Base-by-base conservation (phyloP, 306 rosid genomes). In the Begonia fuchsioides region DNA sequence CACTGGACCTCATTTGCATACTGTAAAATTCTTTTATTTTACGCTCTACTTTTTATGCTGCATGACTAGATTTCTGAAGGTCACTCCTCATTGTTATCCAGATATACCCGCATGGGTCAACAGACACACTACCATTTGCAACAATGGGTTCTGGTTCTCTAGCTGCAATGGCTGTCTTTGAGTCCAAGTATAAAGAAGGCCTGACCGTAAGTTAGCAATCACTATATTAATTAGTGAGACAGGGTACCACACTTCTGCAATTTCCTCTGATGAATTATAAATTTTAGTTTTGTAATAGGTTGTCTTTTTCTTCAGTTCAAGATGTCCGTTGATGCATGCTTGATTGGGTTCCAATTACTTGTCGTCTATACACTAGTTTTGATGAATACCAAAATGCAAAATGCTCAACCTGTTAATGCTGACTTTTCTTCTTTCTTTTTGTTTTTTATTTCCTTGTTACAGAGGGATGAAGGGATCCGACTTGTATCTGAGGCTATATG, bases 1-100 rank as follows among this genome's bases (percentile, higher is more conserved):
- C 68, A 84, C 87, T 19, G 97, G 97, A 59, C 95, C 95, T 39
- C 95, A 90, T 72, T 66, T 90, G 52, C 94, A 90, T 44, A 90
- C 95, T 10, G 97, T 84, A 61, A 76, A 93, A 72, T 61, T 56
- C 50, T 19, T 19, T 15, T 12, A 48, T 18, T n/a, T 11, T 41
- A 3, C 12, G 12, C 45, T 41, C 14, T 41, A 10, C 5, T n/a
- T 32, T 65, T 63, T 50, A 13, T 14, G 41, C 45, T 54, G 53
- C 59, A 50, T 49, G 16, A 20, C 48, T 32, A 15, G 52, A 56
- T 60, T 56, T 53, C 12, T 64, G 19, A 16, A 59, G 50, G 53
- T 13, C 32, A 41, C 32, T 11, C 13, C 13, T 6, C 38, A 39
- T 41, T 15, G 32, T 15, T 65, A 45, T 57, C 50, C 76, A 88